Conservation (phyloP, 345 rosid genomes). For the Linum lewisii region DNA sequence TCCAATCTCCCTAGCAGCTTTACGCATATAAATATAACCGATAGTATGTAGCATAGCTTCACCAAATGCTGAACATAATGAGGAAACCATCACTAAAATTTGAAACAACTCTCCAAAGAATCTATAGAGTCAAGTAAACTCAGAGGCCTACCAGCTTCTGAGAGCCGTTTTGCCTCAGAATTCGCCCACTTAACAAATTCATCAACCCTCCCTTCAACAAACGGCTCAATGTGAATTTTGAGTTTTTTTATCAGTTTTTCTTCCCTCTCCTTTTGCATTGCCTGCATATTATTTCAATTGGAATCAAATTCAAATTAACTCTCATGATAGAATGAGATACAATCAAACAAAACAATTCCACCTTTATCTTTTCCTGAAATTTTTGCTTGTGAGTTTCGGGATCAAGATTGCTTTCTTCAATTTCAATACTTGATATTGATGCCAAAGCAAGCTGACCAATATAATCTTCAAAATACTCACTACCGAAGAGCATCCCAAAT, state of each 20-base stretch:
- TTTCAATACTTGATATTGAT: conserved; percentile 40
- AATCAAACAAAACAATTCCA: conserved; percentile 8
- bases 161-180: conserved; percentile 67
- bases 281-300: conserved; percentile 31
- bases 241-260: conserved; percentile 50
- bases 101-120: no score
- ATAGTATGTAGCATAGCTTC: conserved; percentile 95
- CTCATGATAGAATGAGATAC: no score
- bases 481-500: conserved; percentile 90
- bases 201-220: conserved; percentile 47
- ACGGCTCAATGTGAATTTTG: conserved; percentile 59
- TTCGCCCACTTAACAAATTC: conserved; percentile 71
- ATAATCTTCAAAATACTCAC: conserved; percentile 85
- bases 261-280: conserved; percentile 65
- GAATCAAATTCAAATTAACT: no score
- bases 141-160: conserved; percentile 77
- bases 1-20: conserved; percentile 86
- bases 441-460: conserved; percentile 86
- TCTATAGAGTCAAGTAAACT: no score
- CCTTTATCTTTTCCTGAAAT: conserved; percentile 68
- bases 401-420: conserved; percentile 43
- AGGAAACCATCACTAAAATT: not conserved
- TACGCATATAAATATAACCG: conserved; percentile 86
- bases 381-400: conserved; percentile 34
- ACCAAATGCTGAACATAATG: conserved; percentile 57